Conservation (phyloP, 1,284 basidiomycete species). For the Malassezia vespertilionis region DNA sequence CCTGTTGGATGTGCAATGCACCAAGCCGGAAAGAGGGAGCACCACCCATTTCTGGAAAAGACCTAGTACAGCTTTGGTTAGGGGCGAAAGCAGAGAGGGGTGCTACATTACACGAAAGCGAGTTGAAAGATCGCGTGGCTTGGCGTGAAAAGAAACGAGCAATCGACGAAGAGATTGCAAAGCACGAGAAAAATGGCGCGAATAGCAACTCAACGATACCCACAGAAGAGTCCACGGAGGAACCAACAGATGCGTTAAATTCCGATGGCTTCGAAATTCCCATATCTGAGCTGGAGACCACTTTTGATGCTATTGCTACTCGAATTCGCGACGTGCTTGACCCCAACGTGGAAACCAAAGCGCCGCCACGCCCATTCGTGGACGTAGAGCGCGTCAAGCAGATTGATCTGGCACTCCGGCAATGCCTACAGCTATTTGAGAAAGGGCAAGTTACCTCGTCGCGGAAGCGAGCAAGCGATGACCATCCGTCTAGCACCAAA, state of each 20-base stretch:
- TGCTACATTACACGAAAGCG: background rate
- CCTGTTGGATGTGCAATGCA: constrained; percentile 45
- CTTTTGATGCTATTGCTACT: constrained; percentile 51
- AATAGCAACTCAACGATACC: too few species aligned
- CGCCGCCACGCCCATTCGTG: constrained; percentile 7
- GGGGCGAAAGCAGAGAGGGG: constrained; percentile 17
- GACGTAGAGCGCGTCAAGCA: constrained; percentile 28
- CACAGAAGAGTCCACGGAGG: too few species aligned
- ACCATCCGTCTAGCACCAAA: background rate
- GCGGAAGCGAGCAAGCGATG: constrained; percentile 5
- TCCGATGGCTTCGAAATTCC: constrained; percentile 48
- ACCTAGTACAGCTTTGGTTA: constrained; percentile 59
- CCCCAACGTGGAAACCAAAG: background rate
- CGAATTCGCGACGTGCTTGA: constrained; percentile 6
- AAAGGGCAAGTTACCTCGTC: background rate
- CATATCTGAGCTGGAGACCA: constrained; percentile 57
- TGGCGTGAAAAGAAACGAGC: constrained; percentile 18
- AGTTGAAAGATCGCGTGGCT: background rate
- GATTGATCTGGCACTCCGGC: constrained; percentile 21
- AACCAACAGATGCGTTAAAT: too few species aligned
- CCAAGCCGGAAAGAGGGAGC: background rate
- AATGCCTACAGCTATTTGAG: constrained; percentile 2
- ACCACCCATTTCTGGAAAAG: constrained; percentile 27
- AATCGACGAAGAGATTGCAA: constrained; percentile 18
- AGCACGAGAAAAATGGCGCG: too few species aligned